Conservation (phyloP, 495 filamentous ascomycete genomes). For the Talaromyces liani region DNA sequence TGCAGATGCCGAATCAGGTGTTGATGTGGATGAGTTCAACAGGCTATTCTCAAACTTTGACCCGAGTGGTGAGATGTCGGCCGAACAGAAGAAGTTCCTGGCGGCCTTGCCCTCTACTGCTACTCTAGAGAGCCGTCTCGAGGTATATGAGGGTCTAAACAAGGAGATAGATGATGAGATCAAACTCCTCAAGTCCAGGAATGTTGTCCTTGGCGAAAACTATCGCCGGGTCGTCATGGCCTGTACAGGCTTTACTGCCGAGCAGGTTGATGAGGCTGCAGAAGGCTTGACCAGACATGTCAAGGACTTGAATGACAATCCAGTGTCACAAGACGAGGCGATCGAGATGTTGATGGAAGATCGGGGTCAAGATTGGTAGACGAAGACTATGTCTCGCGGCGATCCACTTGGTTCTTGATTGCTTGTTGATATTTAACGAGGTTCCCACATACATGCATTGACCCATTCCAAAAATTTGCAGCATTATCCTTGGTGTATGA, state of each 20-base stretch:
- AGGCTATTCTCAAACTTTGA: conserved; percentile 31
- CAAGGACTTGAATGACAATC: conserved; percentile 42
- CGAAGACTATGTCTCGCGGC: neutral
- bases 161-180: conserved; percentile 29
- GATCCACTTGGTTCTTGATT: neutral
- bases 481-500: neutral
- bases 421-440: neutral
- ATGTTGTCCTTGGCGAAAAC: conserved; percentile 37
- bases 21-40: conserved; percentile 33
- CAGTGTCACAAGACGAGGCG: conserved; percentile 39
- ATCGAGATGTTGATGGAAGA: conserved; percentile 43
- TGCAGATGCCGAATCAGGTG: conserved; percentile 45
- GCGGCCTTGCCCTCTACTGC: conserved; percentile 21
- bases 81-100: conserved; percentile 29
- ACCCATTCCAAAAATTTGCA: neutral
- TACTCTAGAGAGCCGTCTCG: conserved; percentile 20
- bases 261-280: conserved; percentile 40
- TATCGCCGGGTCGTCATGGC: conserved; percentile 45
- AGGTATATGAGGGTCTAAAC: conserved; percentile 30
- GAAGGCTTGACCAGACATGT: conserved; percentile 40
- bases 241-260: conserved; percentile 37
- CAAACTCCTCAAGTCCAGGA: conserved; percentile 33
- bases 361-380: conserved; percentile 42
- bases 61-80: conserved; percentile 28
- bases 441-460: neutral